phyloP scores from a whole-genome alignment of 345 rosid species.

The Heritiera littoralis region DNA sequence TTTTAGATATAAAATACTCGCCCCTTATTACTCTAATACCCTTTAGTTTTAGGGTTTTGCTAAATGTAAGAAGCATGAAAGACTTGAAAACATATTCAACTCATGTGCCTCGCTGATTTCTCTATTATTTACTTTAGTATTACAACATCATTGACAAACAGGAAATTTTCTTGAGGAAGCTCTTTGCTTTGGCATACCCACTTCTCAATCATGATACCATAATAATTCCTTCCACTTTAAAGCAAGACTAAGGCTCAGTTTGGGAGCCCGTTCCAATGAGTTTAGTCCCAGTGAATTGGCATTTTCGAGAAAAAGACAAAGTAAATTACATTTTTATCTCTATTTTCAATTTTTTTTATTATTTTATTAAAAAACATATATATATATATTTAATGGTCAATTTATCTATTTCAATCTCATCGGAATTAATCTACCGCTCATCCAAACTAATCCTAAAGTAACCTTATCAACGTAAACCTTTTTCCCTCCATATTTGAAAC shows the following conservation, averaged over 20 bases:
- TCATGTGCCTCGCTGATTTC: background rate
- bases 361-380: too few species aligned
- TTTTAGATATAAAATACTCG: too few species aligned
- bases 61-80: too few species aligned
- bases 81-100: background rate
- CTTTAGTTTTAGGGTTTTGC: background rate
- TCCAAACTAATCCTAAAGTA: constrained; percentile 14
- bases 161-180: constrained; percentile 12
- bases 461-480: constrained; percentile 27
- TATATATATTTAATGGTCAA: too few species aligned
- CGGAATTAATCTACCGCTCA: too few species aligned
- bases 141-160: background rate
- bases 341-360: too few species aligned
- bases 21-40: too few species aligned
- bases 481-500: background rate
- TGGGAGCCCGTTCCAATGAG: too few species aligned
- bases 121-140: constrained; percentile 1
- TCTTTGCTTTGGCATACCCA: constrained; percentile 25
- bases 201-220: constrained; percentile 41
- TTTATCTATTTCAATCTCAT: too few species aligned
- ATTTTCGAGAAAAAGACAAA: too few species aligned
- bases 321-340: too few species aligned
- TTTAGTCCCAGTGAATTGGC: too few species aligned
- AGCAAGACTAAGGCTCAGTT: background rate
- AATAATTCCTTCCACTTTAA: constrained; percentile 43